Percentiles rank a stretch among this genome's conserved stretches.
Evolutionary conservation across 495 filamentous ascomycete species (phyloP).

Genomic region (Penicillium daleae): DNA sequence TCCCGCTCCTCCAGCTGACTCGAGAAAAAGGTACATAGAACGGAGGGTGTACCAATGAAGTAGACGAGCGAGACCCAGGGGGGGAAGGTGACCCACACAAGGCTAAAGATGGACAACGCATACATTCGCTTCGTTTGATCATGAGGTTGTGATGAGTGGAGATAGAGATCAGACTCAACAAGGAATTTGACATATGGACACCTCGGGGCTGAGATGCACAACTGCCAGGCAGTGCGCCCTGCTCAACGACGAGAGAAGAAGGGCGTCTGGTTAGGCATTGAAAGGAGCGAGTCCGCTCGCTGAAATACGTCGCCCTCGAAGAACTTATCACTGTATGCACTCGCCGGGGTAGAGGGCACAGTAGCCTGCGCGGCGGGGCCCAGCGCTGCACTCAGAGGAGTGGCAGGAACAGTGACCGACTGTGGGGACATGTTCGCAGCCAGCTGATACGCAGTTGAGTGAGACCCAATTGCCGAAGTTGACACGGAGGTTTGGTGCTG

Average conservation of each 20-base stretch:
- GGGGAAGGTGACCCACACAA: neutral
- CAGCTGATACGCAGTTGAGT: constrained; percentile 36
- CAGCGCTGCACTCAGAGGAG: constrained; percentile 81
- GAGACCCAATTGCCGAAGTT: constrained; percentile 28
- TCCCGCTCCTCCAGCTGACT: constrained; percentile 3
- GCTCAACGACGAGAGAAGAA: constrained; percentile 44
- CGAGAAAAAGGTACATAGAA: constrained; percentile 3
- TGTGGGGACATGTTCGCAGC: constrained; percentile 43
- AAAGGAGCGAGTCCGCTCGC: constrained; percentile 70
- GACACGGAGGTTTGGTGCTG: constrained; percentile 43
- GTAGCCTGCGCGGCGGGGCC: constrained; percentile 89
- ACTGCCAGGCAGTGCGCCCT: neutral
- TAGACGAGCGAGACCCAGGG: too few species aligned
- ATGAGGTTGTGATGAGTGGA: constrained; percentile 5
- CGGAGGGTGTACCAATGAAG: too few species aligned
- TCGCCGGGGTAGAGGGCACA: constrained; percentile 77
- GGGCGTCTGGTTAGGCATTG: constrained; percentile 54
- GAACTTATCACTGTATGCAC: constrained; percentile 64
- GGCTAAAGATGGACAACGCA: neutral
- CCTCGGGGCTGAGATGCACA: neutral
- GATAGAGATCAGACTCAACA: neutral
- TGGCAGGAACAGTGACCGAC: constrained; percentile 57
- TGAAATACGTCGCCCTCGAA: constrained; percentile 76
- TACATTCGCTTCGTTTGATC: constrained; percentile 12
- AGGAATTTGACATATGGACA: too few species aligned